Evolutionary conservation across 2,329 filamentous ascomycete genomes (phyloP), one percentile per base, ranked within the genome.

Genomic region (Pseudogymnoascus sp.): DNA sequence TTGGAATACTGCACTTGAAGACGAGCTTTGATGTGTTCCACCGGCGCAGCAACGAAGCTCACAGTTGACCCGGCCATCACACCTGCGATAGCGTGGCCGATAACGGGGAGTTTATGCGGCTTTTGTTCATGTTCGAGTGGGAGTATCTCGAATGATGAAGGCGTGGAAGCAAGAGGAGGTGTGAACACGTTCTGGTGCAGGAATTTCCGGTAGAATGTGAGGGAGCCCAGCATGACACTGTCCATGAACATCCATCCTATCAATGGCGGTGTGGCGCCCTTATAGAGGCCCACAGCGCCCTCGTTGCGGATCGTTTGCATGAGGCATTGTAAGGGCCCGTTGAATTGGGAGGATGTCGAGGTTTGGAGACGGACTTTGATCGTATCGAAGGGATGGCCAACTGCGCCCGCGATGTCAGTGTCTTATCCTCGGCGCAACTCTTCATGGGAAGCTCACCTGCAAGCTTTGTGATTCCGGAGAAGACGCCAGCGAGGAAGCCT

Each of bases 181-280:
- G 81, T 82, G 77, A 94, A 97, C 70, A 97, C 77, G 68, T 91
- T 83, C 71, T 94, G 87, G 66, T 89, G 88, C 13, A 97, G 79
- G 51, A 97, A 75, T 58, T 90, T 88, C 38, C 93, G 89, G 78
- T 97, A 97, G 59, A 96, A 83, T 25, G 90, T 96, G 67, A 99
- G 80, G 15, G 90, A 95, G 42, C 94, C 94, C 35, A 97, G 83
- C 92, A 97, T 96, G 63, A 87, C 74, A 42, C 79, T 83, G 78
- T 99, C 94, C 93, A 97, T 97, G 71, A 95, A 91, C 89, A 97
- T 96, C 94, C 94, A 97, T 69, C 94, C 94, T 60, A 97, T 85
- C 58, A 97, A 80, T 60, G 94, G 94, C 62, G 93, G 93, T 29
- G 90, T 91, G 9, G 92, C 92, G 70, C 93, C 92, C 78, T 97